Conservation (phyloP, 176 grass and related monocot species). For the Stipa capillata region DNA sequence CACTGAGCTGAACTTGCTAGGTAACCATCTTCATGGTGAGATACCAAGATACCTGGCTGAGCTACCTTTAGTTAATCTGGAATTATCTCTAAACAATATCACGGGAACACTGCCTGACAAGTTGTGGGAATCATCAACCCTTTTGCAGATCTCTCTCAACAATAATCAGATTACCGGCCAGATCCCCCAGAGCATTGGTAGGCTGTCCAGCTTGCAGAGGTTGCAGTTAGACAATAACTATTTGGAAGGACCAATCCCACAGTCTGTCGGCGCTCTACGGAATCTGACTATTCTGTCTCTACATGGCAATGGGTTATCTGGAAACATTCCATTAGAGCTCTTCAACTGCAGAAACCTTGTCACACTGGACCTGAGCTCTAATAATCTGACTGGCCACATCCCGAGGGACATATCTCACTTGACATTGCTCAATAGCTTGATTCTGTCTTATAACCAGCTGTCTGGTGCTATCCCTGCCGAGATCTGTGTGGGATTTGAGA, state of each 20-base stretch:
- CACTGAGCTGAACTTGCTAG: constrained; percentile 58
- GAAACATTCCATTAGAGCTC: constrained; percentile 59
- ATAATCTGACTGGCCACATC: constrained; percentile 54
- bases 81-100: constrained; percentile 71
- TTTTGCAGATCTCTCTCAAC: constrained; percentile 56
- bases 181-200: constrained; percentile 52
- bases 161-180: constrained; percentile 50
- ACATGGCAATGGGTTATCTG: constrained; percentile 60
- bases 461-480: constrained; percentile 54
- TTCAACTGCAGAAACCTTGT: constrained; percentile 71
- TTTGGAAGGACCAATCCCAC: constrained; percentile 56
- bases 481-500: constrained; percentile 62
- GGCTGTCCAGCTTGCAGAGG: constrained; percentile 46
- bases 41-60: constrained; percentile 60
- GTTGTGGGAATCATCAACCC: constrained; percentile 55
- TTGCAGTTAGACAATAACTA: constrained; percentile 61
- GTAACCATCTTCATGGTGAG: constrained; percentile 65
- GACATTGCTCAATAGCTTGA: constrained; percentile 61
- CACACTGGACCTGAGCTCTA: constrained; percentile 60
- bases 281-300: constrained; percentile 76
- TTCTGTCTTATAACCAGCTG: constrained; percentile 64
- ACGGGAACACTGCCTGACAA: constrained; percentile 44
- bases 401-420: constrained; percentile 54
- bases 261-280: constrained; percentile 44
- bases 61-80: constrained; percentile 57